phyloP scores from a whole-genome alignment of 192 early-diverging fungal species.

The Endogone sp. region DNA sequence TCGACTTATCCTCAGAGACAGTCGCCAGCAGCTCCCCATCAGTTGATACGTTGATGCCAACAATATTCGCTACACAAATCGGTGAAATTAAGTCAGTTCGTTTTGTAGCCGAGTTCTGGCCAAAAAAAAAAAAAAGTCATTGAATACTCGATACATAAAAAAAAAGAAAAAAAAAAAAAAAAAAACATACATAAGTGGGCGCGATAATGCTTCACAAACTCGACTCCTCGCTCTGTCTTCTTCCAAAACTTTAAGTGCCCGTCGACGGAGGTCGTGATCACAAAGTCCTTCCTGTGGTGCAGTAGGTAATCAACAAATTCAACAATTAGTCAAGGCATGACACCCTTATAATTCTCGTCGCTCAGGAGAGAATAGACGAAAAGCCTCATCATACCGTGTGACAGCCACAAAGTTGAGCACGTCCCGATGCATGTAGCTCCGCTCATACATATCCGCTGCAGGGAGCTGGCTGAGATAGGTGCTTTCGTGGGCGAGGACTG shows the following conservation, averaged over 20 bases:
- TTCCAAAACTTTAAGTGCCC: constrained; percentile 99
- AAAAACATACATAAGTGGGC: constrained; percentile 67
- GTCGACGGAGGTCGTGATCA: constrained; percentile 92
- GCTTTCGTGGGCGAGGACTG: constrained; percentile 63
- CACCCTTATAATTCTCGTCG: not conserved
- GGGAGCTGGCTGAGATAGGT: constrained; percentile 81
- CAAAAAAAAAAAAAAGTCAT: not conserved
- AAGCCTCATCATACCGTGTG: constrained; percentile 48
- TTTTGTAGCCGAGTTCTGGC: not conserved
- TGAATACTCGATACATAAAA: no score
- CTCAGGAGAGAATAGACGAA: not conserved
- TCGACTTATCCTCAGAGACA: constrained; percentile 70
- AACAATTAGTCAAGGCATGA: not conserved
- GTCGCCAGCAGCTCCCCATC: constrained; percentile 86
- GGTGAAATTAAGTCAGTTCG: constrained; percentile 1
- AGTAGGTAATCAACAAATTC: not conserved
- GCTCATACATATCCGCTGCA: constrained; percentile 88
- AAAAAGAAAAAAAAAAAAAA: no score
- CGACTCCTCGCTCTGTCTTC: constrained; percentile 85
- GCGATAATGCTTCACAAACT: constrained; percentile 98
- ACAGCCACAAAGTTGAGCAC: constrained; percentile 73
- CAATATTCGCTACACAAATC: constrained; percentile 39
- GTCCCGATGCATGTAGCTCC: constrained; percentile 95
- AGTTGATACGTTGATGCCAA: constrained; percentile 53
- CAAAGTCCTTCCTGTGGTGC: constrained; percentile 71